Evolutionary conservation across 805 yeast genomes (phyloP).

Genomic region (Nakazawaea pomicola): DNA sequence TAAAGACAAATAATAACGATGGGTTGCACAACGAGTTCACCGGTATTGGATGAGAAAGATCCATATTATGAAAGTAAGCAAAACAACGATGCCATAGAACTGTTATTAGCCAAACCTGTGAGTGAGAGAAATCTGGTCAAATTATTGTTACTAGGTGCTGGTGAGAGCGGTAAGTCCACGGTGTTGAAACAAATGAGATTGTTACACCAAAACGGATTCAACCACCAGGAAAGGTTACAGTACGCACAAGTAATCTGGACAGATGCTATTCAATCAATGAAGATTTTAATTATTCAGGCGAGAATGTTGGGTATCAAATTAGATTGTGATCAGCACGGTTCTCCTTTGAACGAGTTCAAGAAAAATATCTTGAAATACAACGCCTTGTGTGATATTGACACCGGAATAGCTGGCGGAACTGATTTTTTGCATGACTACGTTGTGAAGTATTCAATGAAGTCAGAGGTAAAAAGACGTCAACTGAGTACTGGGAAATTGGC

Average conservation of each 20-base stretch:
- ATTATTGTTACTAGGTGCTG: slow-evolving; percentile 82
- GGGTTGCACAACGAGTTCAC: slow-evolving; percentile 69
- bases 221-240: slow-evolving; percentile 70
- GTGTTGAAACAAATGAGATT: slow-evolving; percentile 85
- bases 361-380: slow-evolving; percentile 50
- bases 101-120: slow-evolving; percentile 46
- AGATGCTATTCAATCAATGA: slow-evolving; percentile 83
- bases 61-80: slow-evolving; percentile 49
- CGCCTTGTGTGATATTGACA: slow-evolving; percentile 57
- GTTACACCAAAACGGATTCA: slow-evolving; percentile 81
- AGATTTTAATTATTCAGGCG: slow-evolving; percentile 70
- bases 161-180: slow-evolving; percentile 92
- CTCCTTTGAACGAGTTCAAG: slow-evolving; percentile 41
- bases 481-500: slow-evolving; percentile 50
- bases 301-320: slow-evolving; percentile 57
- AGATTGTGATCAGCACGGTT: slow-evolving; percentile 55
- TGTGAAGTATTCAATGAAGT: slow-evolving; percentile 51
- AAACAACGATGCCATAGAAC: slow-evolving; percentile 62
- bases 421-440: slow-evolving; percentile 61
- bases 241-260: slow-evolving; percentile 90
- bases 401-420: slow-evolving; percentile 62
- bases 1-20: slow-evolving; percentile 27
- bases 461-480: slow-evolving; percentile 43
- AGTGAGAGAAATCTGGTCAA: slow-evolving; percentile 60
- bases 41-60: slow-evolving; percentile 37